phyloP scores from a whole-genome alignment of 805 yeast species.

The Saccharomycopsis fermentans region DNA sequence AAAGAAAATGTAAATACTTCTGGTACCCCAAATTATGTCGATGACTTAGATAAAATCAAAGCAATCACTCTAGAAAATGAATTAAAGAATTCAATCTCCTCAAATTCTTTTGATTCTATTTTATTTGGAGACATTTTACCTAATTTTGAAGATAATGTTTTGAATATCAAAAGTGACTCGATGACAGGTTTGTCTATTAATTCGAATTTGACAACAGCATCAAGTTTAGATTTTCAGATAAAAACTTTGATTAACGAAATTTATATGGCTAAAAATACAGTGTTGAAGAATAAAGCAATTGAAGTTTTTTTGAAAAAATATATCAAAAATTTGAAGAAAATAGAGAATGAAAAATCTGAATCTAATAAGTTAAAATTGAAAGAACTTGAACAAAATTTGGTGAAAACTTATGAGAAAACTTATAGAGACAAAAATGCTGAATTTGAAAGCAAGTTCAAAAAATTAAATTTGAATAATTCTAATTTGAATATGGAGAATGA shows the following conservation, averaged over 20 bases:
- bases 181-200: conserved; percentile 49
- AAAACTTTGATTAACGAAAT: conserved; percentile 45
- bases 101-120: conserved; percentile 42
- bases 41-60: conserved; percentile 2
- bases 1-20: not conserved
- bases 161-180: conserved; percentile 38
- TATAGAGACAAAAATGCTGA: conserved; percentile 11
- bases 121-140: conserved; percentile 48
- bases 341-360: conserved; percentile 18
- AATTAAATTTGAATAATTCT: conserved; percentile 5
- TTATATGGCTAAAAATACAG: conserved; percentile 49
- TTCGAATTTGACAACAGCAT: conserved; percentile 47
- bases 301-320: conserved; percentile 46
- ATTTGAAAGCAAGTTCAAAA: conserved; percentile 6
- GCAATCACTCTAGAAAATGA: conserved; percentile 21
- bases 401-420: conserved; percentile 13
- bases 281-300: conserved; percentile 42
- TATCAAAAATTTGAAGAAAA: conserved; percentile 20
- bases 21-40: not conserved
- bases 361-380: conserved; percentile 16
- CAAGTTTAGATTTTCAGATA: conserved; percentile 46
- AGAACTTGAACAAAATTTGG: conserved; percentile 16
- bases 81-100: conserved; percentile 12
- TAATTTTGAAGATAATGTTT: conserved; percentile 39
- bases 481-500: conserved; percentile 9